Base-by-base conservation (phyloP, 371 early-diverging fungal species). In the Mucor saturninus region DNA sequence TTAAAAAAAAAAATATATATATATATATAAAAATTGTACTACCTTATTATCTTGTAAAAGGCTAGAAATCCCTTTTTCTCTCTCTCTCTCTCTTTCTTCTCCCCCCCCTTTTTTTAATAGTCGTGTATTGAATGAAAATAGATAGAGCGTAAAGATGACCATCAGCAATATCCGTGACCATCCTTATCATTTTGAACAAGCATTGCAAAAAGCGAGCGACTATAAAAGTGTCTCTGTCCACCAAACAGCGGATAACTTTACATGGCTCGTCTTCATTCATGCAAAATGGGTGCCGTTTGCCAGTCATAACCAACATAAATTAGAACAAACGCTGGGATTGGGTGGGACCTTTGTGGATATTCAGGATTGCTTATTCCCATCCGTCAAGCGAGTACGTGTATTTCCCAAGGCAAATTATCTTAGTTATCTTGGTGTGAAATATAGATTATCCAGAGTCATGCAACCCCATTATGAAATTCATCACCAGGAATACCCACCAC, bases 331-430 rank as follows among this genome's bases (percentile, higher is more conserved):
- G 3, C 62, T 80, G 15, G 73, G 72, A 54, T 63, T 77, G n/a
- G 77, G 77, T 9, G 80, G 80, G 11, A 80, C 80, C 3, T 80
- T 80, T 72, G 80, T 80, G 14, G 80, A 80, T 54, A 77, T 80
- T 52, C 64, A 77, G 59, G 80, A 80, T 58, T 58, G 64, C 13
- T 66, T 77, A 35, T 80, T 80, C 56, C 80, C 77, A 8, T 70
- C 65, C 15, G 80, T 80, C 8, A 77, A 77, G 56, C 67, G 76
- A 56, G 80, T 80, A n/a, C 73, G 80, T 38, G 77, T 74, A 14
- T 80, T 80, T 56, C 80, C 80, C 46, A 80, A 80, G 53, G 72
- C 74, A 6, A 80, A 80, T 51, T 80, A 80, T 56, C 62, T 80
- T 8, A 72, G 72, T 48, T 80, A 77, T 60, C 68, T 80, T 38